Base-by-base conservation (phyloP, 2,329 filamentous ascomycete species). In the Daldinia sp. region DNA sequence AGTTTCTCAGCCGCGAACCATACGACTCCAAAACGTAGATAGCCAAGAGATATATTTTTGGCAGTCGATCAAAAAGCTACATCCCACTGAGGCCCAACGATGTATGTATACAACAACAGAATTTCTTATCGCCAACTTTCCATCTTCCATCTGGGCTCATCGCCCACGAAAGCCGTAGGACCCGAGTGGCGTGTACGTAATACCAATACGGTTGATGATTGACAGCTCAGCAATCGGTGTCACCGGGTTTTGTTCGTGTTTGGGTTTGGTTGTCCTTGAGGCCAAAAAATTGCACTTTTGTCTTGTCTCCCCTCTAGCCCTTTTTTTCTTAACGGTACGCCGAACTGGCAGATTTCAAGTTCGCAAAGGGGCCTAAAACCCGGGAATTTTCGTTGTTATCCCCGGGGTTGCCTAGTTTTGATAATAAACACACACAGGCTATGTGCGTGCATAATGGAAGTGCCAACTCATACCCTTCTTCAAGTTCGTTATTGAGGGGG, bases 221-320 rank as follows among this genome's bases (percentile, higher is more conserved):
- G 68, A 65, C 65, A 70, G 57, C 63, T 63, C 68, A 70, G 65
- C 68, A 63, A 26, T 63, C 65, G 55, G 68, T 70, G 67, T 56
- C 37, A 68, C 68, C 62, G 62, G 63, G 37, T 62, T 53, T 56
- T 23, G 33, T 20, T 37, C 28, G 15, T 51, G 46, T 51, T 65
- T 41, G 57, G 30, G 44, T 54, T 60, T 58, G 35, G 33, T 54
- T 54, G 33, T 20, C 50, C 37, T 59, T 65, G 18, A 44, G 18
- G 33, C 33, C 33, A 56, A 61, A 48, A 50, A 69, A 63, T 55
- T 66, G 67, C 59, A 69, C 18, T 63, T 68, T 60, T 51, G 13
- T 15, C 15, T 20, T 23, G 20, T 23, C 20, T 33, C 30, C 15
- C 18, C 7, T 57, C 37, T 33, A 13, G 53, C 37, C 28, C 13